These are phyloP conservation scores for Gossypium gossypioides DNA, from an alignment of 441 rosid species.

Conservation along the genomic window DNA sequence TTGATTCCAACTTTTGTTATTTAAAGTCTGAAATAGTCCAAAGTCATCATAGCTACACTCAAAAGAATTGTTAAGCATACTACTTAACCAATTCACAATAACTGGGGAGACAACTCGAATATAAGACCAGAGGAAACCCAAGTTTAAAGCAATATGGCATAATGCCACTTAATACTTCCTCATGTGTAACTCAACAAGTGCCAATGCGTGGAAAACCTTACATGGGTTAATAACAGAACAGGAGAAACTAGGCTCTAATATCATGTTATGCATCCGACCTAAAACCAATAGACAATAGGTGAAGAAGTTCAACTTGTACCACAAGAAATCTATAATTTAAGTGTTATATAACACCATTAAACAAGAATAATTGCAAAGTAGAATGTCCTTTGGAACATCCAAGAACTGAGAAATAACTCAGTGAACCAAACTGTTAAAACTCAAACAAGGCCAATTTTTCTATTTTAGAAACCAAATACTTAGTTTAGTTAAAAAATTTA, in stretches of 20 bases:
- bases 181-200: background rate
- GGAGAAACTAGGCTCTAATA: background rate
- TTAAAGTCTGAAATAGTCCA: background rate
- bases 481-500: background rate
- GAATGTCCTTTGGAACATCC: background rate
- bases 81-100: background rate
- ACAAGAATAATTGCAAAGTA: background rate
- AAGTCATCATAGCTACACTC: background rate
- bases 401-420: background rate
- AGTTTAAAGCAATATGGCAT: background rate
- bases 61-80: background rate
- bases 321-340: background rate
- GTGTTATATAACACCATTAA: background rate
- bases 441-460: background rate
- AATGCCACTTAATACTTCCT: background rate
- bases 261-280: background rate
- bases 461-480: background rate
- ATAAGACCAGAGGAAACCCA: background rate
- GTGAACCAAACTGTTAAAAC: background rate
- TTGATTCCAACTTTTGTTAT: background rate
- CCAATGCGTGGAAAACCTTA: background rate
- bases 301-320: background rate
- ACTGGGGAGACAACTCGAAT: background rate
- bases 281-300: background rate
- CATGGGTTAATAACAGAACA: background rate